These are phyloP conservation scores for Diospyros kaki DNA, from an alignment of 148 eudicot species.

Conservation along the genomic window DNA sequence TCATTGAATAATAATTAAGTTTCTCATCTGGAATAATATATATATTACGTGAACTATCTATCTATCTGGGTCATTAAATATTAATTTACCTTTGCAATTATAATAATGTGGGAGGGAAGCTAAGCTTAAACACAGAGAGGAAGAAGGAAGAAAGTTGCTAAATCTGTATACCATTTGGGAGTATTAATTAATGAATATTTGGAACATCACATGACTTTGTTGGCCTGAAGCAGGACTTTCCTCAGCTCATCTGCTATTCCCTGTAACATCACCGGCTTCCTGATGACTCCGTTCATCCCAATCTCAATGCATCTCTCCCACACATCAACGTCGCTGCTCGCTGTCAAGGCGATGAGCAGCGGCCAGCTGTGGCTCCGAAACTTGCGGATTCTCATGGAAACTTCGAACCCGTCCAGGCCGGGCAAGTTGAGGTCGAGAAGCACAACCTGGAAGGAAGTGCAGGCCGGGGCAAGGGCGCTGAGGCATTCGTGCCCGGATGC, in stretches of 20 bases:
- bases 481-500: conserved; percentile 80
- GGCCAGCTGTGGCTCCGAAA: conserved; percentile 72
- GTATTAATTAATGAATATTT: not conserved
- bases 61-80: not conserved
- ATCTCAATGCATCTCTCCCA: conserved; percentile 42
- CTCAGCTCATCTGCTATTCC: conserved; percentile 59
- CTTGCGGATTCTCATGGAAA: conserved; percentile 50
- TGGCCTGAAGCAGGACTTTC: conserved; percentile 43
- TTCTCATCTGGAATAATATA: not conserved
- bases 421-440: conserved; percentile 65
- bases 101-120: not conserved
- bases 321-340: conserved; percentile 39
- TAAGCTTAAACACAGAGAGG: not conserved
- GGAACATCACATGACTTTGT: conserved; percentile 15
- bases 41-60: not conserved
- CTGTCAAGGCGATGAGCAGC: conserved; percentile 49
- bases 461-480: conserved; percentile 35
- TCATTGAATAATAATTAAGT: too few species aligned
- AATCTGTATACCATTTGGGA: conserved; percentile 27
- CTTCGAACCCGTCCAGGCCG: conserved; percentile 65
- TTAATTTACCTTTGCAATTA: conserved; percentile 7
- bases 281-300: conserved; percentile 68
- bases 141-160: not conserved
- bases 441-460: conserved; percentile 43
- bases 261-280: conserved; percentile 58